These are phyloP conservation scores for Trametes elegans DNA, from an alignment of 768 basidiomycete genomes.

Conservation along the genomic window DNA sequence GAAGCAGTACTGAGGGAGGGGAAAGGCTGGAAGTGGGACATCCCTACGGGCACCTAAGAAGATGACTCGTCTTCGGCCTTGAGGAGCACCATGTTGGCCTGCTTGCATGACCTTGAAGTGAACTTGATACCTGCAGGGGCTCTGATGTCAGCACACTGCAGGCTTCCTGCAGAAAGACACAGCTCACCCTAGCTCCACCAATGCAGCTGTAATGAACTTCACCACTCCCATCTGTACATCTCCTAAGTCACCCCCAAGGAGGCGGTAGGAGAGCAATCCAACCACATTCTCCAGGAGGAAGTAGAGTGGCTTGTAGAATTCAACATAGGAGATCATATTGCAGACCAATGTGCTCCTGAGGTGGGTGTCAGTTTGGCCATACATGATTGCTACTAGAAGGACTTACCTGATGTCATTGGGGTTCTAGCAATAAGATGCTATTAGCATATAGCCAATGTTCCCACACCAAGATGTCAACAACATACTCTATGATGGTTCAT, in stretches of 20 bases:
- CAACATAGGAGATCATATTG: conserved; percentile 70
- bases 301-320: conserved; percentile 59
- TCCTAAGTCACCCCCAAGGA: conserved; percentile 40
- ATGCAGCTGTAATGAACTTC: conserved; percentile 61
- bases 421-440: conserved; percentile 36
- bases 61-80: conserved; percentile 64
- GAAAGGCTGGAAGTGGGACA: conserved; percentile 56
- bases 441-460: background rate
- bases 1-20: conserved; percentile 59
- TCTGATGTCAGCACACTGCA: background rate
- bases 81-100: conserved; percentile 70
- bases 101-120: conserved; percentile 66
- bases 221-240: conserved; percentile 55
- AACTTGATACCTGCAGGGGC: conserved; percentile 56
- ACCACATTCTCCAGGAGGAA: conserved; percentile 74
- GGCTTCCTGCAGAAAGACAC: background rate
- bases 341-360: conserved; percentile 60
- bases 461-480: background rate
- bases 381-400: too few species aligned
- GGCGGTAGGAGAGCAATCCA: conserved; percentile 53
- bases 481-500: conserved; percentile 63
- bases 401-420: conserved; percentile 58
- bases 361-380: too few species aligned
- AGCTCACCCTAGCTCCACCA: conserved; percentile 63
- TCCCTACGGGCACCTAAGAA: conserved; percentile 65